Base-by-base conservation (phyloP, 2,329 filamentous ascomycete species). In the Arthrobotrys musiformis region DNA sequence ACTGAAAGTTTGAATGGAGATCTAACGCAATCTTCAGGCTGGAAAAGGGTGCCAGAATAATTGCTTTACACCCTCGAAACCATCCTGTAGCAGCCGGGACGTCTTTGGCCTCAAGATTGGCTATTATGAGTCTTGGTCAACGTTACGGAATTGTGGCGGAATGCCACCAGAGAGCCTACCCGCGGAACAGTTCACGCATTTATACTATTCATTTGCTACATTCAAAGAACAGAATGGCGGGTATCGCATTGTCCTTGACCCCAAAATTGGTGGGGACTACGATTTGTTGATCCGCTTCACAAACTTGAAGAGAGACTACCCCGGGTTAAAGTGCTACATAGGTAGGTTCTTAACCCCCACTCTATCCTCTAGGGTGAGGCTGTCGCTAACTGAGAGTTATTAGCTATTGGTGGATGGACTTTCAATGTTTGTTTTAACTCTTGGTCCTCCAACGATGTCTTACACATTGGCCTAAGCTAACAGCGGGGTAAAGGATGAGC, bases 161-260 rank as follows among this genome's bases (percentile, higher is more conserved):
- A 35, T 68, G 22, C 35, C 52, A 11, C 74, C 74, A 8, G 58
- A 79, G 52, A 33, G 78, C 13, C 22, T 79, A 13, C 56, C 66
- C n/a, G 46, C 54, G 13, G 52, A 28, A 35, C 24, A 44, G 9
- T 52, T 64, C 30, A 78, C 73, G 11, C 73, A 78, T 44, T 35
- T 78, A 15, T 54, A 75, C 58, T 75, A 56, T 24, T 40, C 73
- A 9, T 52, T 52, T 30, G 48, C 48, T 7, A 62, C 58, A 4
- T 62, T 62, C 11, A 13, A 8, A 17, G 40, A 46, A 15, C 58
- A 62, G 13, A 24, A 46, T 40, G 75, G 33, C 19, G 63, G 19
- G 15, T 66, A 66, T n/a, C 24, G 37, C 17, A 35, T 66, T 19
- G 28, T 37, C 1, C 46, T 66, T 13, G 61, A 66, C n/a, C 9